Percentiles rank a stretch among this genome's conserved stretches.
Conservation (phyloP, 176 grass and related monocot genomes). For the Olyra latifolia region DNA sequence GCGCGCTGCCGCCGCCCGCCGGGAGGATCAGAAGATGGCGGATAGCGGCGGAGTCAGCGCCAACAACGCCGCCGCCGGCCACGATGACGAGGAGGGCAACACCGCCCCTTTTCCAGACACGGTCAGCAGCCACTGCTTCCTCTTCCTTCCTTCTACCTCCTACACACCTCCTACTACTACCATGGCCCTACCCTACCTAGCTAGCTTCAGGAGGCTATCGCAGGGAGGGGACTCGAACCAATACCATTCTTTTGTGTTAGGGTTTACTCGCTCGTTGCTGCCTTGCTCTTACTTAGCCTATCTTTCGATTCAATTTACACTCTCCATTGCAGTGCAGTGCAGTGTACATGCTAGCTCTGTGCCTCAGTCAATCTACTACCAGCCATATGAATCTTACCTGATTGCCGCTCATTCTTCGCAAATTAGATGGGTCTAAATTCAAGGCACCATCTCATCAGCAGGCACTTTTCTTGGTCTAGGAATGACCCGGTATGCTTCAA, state of each 20-base stretch:
- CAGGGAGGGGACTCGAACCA: not conserved
- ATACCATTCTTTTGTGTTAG: not conserved
- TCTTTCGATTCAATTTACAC: not conserved
- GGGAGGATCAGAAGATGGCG: constrained; percentile 2
- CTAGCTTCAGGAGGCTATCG: not conserved
- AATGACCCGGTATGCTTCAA: not conserved
- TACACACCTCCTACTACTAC: not conserved
- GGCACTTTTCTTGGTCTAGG: not conserved
- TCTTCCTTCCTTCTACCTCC: not conserved
- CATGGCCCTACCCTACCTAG: not conserved
- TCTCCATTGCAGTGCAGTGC: not conserved
- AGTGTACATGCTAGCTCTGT: not conserved
- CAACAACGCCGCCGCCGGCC: constrained; percentile 50
- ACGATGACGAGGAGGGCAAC: constrained; percentile 56
- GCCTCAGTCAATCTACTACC: not conserved
- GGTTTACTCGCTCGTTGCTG: not conserved
- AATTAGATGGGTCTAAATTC: not conserved
- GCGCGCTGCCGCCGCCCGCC: not conserved
- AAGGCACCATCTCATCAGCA: not conserved
- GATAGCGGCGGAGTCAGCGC: constrained; percentile 61
- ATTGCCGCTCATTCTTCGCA: not conserved
- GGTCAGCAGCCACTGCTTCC: constrained; percentile 13
- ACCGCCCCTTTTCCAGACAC: constrained; percentile 54
- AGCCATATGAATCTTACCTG: not conserved
- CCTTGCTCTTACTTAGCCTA: not conserved